Base-by-base conservation (phyloP, 352 stramenopile species). In the Aphanomyces invadans region DNA sequence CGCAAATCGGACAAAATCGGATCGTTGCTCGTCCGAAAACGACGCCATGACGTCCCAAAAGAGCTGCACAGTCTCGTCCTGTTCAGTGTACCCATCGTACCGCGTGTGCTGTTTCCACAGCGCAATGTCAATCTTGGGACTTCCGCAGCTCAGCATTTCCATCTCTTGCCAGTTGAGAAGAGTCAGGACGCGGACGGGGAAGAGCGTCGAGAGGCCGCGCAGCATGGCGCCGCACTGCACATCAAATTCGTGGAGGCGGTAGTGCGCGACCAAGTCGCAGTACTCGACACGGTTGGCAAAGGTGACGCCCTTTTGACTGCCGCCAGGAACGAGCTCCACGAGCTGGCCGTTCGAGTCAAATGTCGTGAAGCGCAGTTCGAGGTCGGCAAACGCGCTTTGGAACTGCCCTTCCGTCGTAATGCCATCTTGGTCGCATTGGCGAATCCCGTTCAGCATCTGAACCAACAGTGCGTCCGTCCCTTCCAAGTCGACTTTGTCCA, bases 1-100 rank as follows among this genome's bases (percentile, higher is more conserved):
- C 26, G 90, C 89, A 65, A 98, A 98, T 15, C 94, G 87, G 32
- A 98, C 81, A 68, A 97, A 97, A 59, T 94, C 81, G 17, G 86
- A 85, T 5, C 88, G 80, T 69, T 97, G 88, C 48, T 93, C 83
- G 64, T 97, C 84, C 2, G 75, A 80, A 69, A 98, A 97, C 39
- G 86, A 82, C 4, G 65, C 76, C 69, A 98, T 84, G 12, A 86
- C 81, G 25, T 92, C 78, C 92, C 90, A 97, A 71, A 98, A 97
- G 15, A 95, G 72, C 71, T 76, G 54, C 25, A 98, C 86, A 0
- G 87, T 87, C 26, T 86, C 73, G 70, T 95, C 85, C 19, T 83
- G 77, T 45, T 95, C 84, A 23, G 71, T 77, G 74, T 96, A 91
- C 44, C 86, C 89, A n/a, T 97, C 89, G 66, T 96, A 95, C 9